These are phyloP conservation scores for Entophlyctis helioformis DNA, from an alignment of 192 early-diverging fungal genomes.

Conservation along the genomic window DNA sequence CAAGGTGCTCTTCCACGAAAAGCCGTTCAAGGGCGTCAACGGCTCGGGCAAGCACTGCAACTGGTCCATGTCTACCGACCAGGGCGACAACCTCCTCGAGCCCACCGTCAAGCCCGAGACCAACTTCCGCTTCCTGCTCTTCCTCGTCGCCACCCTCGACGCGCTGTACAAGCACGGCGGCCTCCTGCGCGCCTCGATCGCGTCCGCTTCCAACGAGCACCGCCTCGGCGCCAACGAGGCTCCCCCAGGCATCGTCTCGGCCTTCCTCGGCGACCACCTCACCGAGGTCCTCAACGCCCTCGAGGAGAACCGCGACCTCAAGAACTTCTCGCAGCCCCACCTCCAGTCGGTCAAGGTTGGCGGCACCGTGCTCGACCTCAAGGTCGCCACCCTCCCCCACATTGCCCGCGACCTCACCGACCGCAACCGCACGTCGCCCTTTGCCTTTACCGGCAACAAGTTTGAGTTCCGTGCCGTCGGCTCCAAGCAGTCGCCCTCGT, in stretches of 20 bases:
- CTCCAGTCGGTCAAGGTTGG: constrained; percentile 86
- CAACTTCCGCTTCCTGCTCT: constrained; percentile 96
- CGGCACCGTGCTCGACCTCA: constrained; percentile 90
- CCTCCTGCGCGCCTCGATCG: constrained; percentile 82
- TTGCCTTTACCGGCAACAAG: constrained; percentile 99
- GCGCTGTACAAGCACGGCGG: constrained; percentile 86
- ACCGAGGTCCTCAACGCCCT: constrained; percentile 88
- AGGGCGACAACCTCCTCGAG: constrained; percentile 93
- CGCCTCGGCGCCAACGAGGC: constrained; percentile 98
- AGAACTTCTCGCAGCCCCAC: constrained; percentile 79
- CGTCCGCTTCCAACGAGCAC: constrained; percentile 94
- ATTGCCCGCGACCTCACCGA: constrained; percentile 96
- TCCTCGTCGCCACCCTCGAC: constrained; percentile 84
- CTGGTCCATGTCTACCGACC: constrained; percentile 91
- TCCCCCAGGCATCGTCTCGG: constrained; percentile 93
- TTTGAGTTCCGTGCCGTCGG: constrained; percentile 99
- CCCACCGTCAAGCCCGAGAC: constrained; percentile 93
- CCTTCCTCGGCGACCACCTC: constrained; percentile 95
- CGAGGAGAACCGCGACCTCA: constrained; percentile 76
- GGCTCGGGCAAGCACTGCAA: constrained; percentile 99
- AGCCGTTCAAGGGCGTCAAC: constrained; percentile 98
- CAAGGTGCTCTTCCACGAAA: constrained; percentile 96
- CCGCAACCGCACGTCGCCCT: constrained; percentile 98
- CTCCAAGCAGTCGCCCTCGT: constrained; percentile 94
- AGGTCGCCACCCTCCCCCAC: constrained; percentile 82